phyloP scores from a whole-genome alignment of 2,329 filamentous ascomycete genomes.

The Raffaelea deltoideospora region DNA sequence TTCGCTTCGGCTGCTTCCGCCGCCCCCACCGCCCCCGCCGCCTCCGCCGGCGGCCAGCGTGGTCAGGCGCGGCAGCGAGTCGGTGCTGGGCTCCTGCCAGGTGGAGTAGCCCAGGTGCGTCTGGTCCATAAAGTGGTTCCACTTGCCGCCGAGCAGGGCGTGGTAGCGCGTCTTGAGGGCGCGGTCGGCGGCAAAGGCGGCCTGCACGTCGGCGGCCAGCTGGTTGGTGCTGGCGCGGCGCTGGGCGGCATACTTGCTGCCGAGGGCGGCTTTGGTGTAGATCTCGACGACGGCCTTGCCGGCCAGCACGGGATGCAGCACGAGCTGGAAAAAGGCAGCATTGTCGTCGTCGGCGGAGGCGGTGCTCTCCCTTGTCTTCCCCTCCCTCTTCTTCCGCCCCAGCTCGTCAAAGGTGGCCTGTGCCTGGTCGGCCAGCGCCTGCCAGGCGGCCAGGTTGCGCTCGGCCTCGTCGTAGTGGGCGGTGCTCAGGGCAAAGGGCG shows the following conservation, averaged over 20 bases:
- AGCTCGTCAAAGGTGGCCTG: conserved; percentile 40
- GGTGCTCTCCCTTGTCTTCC: too few species aligned
- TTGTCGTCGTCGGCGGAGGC: conserved; percentile 27
- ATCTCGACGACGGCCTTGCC: conserved; percentile 41
- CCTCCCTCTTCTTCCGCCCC: too few species aligned
- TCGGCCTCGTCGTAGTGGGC: conserved; percentile 53
- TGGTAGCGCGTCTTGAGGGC: conserved; percentile 42
- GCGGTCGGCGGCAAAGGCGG: conserved; percentile 40
- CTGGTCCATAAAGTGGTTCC: conserved; percentile 46
- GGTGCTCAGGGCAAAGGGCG: conserved; percentile 41
- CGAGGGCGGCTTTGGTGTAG: conserved; percentile 32
- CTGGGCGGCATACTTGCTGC: conserved; percentile 36
- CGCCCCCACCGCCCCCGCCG: conserved; percentile 45
- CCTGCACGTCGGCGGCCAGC: conserved; percentile 34
- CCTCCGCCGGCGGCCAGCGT: conserved; percentile 43
- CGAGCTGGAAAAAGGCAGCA: conserved; percentile 47
- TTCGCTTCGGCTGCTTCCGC: too few species aligned
- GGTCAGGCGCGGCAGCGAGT: conserved; percentile 44
- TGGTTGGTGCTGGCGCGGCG: conserved; percentile 39
- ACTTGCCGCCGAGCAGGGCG: conserved; percentile 44
- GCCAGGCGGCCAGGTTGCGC: conserved; percentile 39
- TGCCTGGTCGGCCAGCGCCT: conserved; percentile 33
- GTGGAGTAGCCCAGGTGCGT: conserved; percentile 22
- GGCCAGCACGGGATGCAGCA: conserved; percentile 44
- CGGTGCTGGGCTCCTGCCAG: conserved; percentile 61